Percentiles rank a stretch among this genome's conserved stretches.
These are phyloP conservation scores for Rhypophila decipiens DNA, from an alignment of 495 filamentous ascomycete species.

Conservation along the genomic window DNA sequence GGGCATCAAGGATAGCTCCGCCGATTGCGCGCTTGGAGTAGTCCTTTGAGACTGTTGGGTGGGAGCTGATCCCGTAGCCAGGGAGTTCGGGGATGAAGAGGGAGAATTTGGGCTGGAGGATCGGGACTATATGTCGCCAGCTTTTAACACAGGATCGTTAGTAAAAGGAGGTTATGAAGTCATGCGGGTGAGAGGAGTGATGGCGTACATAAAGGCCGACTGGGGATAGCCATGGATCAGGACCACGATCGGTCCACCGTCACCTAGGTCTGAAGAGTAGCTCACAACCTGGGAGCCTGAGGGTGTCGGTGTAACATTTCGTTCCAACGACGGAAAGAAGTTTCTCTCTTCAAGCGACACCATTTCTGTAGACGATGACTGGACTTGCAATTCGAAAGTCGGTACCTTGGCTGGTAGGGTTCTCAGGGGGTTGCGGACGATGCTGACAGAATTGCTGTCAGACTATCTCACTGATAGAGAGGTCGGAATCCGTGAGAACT, in stretches of 20 bases:
- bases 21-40: slow-evolving; percentile 32
- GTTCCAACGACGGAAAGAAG: slow-evolving; percentile 13
- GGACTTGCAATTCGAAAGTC: no score
- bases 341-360: slow-evolving; percentile 12
- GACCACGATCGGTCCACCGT: slow-evolving; percentile 11
- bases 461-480: no score
- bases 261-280: slow-evolving; percentile 15
- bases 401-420: no score
- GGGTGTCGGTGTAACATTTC: slow-evolving; percentile 13
- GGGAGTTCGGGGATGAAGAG: slow-evolving; percentile 42
- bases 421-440: no score
- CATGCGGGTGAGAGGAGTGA: not conserved
- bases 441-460: no score
- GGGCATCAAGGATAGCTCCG: slow-evolving; percentile 27
- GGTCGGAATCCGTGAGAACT: no score
- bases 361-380: no score
- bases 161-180: not conserved
- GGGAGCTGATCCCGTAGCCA: slow-evolving; percentile 39
- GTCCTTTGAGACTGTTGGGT: slow-evolving; percentile 11
- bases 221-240: slow-evolving; percentile 22
- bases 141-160: not conserved
- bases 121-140: slow-evolving; percentile 17
- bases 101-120: slow-evolving; percentile 10
- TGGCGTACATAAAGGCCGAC: slow-evolving; percentile 16
- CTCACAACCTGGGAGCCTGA: slow-evolving; percentile 17